A percentile compares a stretch with the other conserved stretches of the same genome.
These are phyloP conservation scores for Rhizopus microsporus DNA, from an alignment of 371 early-diverging fungal genomes.

Conservation along the genomic window DNA sequence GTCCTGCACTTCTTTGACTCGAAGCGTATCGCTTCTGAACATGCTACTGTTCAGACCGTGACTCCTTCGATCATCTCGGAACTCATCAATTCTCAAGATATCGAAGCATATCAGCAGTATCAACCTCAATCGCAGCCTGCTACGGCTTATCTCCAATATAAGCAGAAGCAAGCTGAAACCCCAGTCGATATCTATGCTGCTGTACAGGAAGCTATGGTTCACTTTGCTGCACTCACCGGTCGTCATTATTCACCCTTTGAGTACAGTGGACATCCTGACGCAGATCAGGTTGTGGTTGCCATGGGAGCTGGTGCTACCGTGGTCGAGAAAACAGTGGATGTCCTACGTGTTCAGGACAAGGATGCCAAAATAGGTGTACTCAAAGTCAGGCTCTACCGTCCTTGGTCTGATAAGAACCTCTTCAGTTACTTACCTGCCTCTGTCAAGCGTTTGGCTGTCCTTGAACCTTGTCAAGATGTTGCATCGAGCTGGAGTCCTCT, in stretches of 20 bases:
- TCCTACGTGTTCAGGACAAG: slow-evolving; percentile 19
- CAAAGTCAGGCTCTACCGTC: slow-evolving; percentile 68
- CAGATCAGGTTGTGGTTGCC: slow-evolving; percentile 61
- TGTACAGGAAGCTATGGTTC: slow-evolving; percentile 40
- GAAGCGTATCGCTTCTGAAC: slow-evolving; percentile 42
- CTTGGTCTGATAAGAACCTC: slow-evolving; percentile 61
- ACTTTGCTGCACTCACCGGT: slow-evolving; percentile 44
- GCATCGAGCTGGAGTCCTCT: slow-evolving; percentile 75
- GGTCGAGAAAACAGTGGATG: slow-evolving; percentile 41
- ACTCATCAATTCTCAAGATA: slow-evolving; percentile 35
- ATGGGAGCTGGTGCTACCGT: slow-evolving; percentile 64
- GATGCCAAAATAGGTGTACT: slow-evolving; percentile 56
- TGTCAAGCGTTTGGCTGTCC: slow-evolving; percentile 62
- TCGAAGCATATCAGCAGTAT: slow-evolving; percentile 29
- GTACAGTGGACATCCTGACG: slow-evolving; percentile 56
- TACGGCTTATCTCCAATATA: slow-evolving; percentile 46
- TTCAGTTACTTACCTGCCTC: slow-evolving; percentile 57
- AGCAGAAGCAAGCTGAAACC: slow-evolving; percentile 18
- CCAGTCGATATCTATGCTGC: slow-evolving; percentile 29
- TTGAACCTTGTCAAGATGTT: slow-evolving; percentile 68
- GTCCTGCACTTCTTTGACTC: slow-evolving; percentile 62
- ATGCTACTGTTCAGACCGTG: slow-evolving; percentile 31
- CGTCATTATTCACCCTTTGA: slow-evolving; percentile 53
- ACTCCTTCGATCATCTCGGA: slow-evolving; percentile 18
- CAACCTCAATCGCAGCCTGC: slow-evolving; percentile 2